phyloP scores from a whole-genome alignment of 73 alveolate genomes.

The Tetrahymena borealis region DNA sequence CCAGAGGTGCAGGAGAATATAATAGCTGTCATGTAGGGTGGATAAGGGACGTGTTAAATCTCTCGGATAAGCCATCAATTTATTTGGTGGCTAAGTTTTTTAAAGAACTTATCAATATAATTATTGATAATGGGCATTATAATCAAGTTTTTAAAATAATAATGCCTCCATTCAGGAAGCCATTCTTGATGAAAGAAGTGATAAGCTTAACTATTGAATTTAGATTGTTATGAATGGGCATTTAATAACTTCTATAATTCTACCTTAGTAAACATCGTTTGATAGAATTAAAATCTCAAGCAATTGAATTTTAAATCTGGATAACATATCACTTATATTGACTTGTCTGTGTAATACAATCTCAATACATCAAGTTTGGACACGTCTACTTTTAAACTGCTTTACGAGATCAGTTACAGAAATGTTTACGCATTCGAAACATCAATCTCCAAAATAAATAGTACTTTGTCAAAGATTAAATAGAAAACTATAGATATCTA shows the following conservation, averaged over 20 bases:
- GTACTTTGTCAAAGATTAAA: not conserved
- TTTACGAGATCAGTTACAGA: not conserved
- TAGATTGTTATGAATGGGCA: not conserved
- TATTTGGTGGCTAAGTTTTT: no score
- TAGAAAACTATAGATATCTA: not conserved
- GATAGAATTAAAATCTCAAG: no score
- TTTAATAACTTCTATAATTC: not conserved
- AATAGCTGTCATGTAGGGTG: conserved; percentile 1
- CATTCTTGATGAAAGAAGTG: not conserved
- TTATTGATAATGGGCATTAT: not conserved
- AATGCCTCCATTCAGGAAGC: not conserved
- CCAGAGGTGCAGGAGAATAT: conserved; percentile 2
- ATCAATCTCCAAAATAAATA: not conserved
- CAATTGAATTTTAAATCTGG: not conserved
- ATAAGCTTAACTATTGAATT: not conserved
- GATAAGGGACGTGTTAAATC: not conserved
- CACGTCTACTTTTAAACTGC: not conserved
- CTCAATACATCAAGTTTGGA: not conserved
- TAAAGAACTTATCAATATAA: not conserved
- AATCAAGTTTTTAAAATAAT: not conserved
- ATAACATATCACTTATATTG: not conserved
- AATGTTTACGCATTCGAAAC: not conserved
- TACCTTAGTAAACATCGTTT: not conserved
- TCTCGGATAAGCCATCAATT: no score
- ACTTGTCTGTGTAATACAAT: not conserved